Evolutionary conservation across 768 basidiomycete genomes (phyloP).

Genomic region (Pseudohyphozyma bogoriensis): DNA sequence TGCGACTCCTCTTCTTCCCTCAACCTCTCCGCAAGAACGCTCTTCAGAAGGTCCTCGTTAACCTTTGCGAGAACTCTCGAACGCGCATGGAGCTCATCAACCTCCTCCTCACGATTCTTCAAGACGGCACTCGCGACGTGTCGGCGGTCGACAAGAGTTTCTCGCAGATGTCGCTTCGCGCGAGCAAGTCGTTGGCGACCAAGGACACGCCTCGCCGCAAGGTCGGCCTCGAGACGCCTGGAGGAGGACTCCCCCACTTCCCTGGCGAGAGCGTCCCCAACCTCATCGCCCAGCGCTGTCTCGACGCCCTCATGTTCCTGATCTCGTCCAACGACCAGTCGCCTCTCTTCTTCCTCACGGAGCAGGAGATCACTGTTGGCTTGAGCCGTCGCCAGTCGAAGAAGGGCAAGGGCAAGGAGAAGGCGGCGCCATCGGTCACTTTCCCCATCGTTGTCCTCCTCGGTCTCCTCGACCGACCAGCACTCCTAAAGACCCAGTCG

Average conservation of each 20-base stretch:
- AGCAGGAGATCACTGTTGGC: constrained; percentile 80
- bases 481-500: constrained; percentile 71
- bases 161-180: constrained; percentile 73
- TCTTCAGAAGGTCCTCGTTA: constrained; percentile 80
- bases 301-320: constrained; percentile 81
- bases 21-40: constrained; percentile 75
- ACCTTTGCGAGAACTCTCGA: constrained; percentile 88
- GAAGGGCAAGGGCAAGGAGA: constrained; percentile 95
- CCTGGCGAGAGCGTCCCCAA: constrained; percentile 71
- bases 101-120: constrained; percentile 80
- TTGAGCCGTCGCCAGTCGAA: constrained; percentile 43
- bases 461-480: constrained; percentile 73
- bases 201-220: constrained; percentile 35
- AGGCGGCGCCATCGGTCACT: constrained; percentile 19
- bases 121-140: constrained; percentile 89
- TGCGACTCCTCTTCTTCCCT: constrained; percentile 91
- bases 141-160: constrained; percentile 83
- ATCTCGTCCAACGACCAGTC: constrained; percentile 74
- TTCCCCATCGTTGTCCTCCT: constrained; percentile 67
- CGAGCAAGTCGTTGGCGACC: constrained; percentile 26
- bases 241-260: constrained; percentile 46
- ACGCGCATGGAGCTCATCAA: constrained; percentile 89
- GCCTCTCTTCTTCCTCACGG: constrained; percentile 86
- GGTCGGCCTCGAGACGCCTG: constrained; percentile 39
- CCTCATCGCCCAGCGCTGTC: constrained; percentile 82